phyloP scores from a whole-genome alignment of 2,329 filamentous ascomycete species.

The Fusarium ambrosium region DNA sequence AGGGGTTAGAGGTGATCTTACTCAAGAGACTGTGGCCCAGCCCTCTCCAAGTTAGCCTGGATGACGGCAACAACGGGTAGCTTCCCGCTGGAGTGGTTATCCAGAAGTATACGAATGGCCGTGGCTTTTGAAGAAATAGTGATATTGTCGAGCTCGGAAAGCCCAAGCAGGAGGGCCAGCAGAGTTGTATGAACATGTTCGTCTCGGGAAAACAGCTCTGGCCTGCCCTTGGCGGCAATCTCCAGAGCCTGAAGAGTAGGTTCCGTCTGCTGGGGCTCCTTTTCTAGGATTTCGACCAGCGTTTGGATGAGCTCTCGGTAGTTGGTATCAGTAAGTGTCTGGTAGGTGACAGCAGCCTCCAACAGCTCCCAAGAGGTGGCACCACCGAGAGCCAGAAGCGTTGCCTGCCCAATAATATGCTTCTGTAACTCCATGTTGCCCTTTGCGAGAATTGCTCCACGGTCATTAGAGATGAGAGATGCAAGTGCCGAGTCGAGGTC shows the following conservation, averaged over 20 bases:
- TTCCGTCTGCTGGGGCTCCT: constrained; percentile 46
- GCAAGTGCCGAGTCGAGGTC: constrained; percentile 53
- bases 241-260: constrained; percentile 61
- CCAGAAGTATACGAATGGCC: constrained; percentile 61
- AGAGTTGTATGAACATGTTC: constrained; percentile 63
- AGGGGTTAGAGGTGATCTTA: constrained; percentile 49
- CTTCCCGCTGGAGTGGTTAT: constrained; percentile 57
- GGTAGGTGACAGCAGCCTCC: constrained; percentile 61
- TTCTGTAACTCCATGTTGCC: constrained; percentile 60
- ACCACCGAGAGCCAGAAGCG: constrained; percentile 54
- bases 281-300: constrained; percentile 51
- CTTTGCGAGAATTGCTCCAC: constrained; percentile 56
- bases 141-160: constrained; percentile 64
- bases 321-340: constrained; percentile 54
- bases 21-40: constrained; percentile 64
- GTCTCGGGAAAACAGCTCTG: constrained; percentile 60
- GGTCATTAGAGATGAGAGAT: constrained; percentile 62
- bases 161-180: constrained; percentile 65
- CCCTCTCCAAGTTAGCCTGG: constrained; percentile 67
- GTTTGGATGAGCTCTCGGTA: constrained; percentile 52
- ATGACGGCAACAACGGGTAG: constrained; percentile 65
- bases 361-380: constrained; percentile 60
- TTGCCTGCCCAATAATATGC: constrained; percentile 58
- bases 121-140: constrained; percentile 57
- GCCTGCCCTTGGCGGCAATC: constrained; percentile 60